Conservation (phyloP, 345 rosid species). For the Heritiera littoralis region DNA sequence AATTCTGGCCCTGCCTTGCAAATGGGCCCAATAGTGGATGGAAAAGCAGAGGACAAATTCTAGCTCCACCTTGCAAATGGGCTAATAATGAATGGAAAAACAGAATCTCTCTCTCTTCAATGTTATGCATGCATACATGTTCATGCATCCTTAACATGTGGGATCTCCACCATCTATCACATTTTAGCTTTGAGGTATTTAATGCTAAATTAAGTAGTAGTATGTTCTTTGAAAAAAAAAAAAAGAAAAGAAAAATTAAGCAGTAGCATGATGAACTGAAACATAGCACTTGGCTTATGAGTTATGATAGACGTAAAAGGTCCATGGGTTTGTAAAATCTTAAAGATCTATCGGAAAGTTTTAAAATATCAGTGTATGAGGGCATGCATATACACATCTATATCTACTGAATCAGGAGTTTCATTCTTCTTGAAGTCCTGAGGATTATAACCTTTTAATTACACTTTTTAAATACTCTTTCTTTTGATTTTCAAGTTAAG, state of each 20-base stretch:
- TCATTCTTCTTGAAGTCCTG: not conserved
- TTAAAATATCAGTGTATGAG: not conserved
- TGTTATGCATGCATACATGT: not conserved
- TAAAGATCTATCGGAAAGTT: too few relatives aligned
- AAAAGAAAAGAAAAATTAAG: too few relatives aligned
- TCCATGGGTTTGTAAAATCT: not conserved
- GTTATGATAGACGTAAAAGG: not conserved
- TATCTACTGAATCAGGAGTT: not conserved
- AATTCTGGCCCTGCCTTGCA: not conserved
- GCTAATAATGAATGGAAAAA: not conserved
- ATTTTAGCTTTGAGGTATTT: not conserved
- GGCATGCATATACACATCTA: not conserved
- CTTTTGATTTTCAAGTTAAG: not conserved
- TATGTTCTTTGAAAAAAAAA: too few relatives aligned
- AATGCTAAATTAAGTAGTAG: not conserved
- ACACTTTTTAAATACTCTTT: not conserved
- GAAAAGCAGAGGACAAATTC: not conserved
- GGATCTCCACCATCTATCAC: not conserved
- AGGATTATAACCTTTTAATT: not conserved
- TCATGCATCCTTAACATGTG: not conserved
- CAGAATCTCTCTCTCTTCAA: not conserved
- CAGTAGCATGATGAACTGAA: not conserved
- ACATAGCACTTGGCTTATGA: not conserved
- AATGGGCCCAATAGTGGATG: slow-evolving; percentile 1
- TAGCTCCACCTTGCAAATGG: not conserved